Evolutionary conservation across 2,329 filamentous ascomycete species (phyloP), one percentile per base, ranked within the genome.

Genomic region (Aplosporella prunicola): DNA sequence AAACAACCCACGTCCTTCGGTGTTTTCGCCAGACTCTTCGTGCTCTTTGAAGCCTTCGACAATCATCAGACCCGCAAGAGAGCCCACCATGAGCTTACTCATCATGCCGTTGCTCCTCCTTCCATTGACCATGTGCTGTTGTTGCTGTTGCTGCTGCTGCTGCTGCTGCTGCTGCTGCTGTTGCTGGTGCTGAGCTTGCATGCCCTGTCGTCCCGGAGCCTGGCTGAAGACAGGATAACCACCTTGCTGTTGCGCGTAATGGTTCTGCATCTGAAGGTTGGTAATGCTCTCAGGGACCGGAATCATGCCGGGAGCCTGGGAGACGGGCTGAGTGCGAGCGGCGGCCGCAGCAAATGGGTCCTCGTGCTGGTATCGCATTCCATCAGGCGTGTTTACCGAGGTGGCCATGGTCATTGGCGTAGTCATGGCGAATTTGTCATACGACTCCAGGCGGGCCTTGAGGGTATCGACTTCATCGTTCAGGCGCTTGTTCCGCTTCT

Each of bases 41-140:
- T 60, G 56, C 47, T 78, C 64, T 54, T 82, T 74, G 39, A 88
- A 69, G 1, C 85, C 86, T 61, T 95, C 87, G 13, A 40, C 31
- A 22, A 95, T 72, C 88, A 96, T 94, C 13, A 96, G 68, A 10
- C 86, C 87, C 16, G 88, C 89, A 42, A 96, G 72, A 13, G 88
- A 89, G 27, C 89, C 89, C 5, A 95, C 78, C 84, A 95, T 91
- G 47, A 95, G 71, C 62, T 93, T 93, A 51, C 72, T 74, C 49
- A 77, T 61, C 47, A 71, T 66, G 23, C 70, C 69, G 28, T 66
- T 63, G 44, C 58, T 58, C 13, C 61, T 59, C 11, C 65, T 63
- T 29, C 60, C 61, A 41, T 63, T 59, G 39, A 58, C 57, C 46
- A 57, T 53, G 23, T 63, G 37, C 20, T 35, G 24, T n/a, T n/a